Base-by-base conservation (phyloP, 768 basidiomycete genomes). In the Scleroderma bovista region DNA sequence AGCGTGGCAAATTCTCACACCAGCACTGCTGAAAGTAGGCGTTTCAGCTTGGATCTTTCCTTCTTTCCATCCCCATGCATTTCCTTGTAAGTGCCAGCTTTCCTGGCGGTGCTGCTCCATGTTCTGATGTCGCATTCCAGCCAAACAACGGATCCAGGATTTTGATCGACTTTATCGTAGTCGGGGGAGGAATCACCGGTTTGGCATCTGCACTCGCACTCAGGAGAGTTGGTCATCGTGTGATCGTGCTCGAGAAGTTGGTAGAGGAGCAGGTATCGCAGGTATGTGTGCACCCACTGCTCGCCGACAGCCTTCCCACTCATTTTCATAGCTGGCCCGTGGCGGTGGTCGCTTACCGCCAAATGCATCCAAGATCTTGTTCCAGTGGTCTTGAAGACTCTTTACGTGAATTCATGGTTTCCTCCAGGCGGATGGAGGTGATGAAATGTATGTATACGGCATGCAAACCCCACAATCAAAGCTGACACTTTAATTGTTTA, bases 101-200 rank as follows among this genome's bases (percentile, higher is more conserved):
- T 6, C 6, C 3, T n/a, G 41, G n/a, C 10, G 15, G 7, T 29
- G 24, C 24, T 16, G 13, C 10, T 9, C 8, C n/a, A 42, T 43
- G 24, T 19, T 22, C 12, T 23, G 41, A 15, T 26, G 16, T 10
- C 20, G 23, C 22, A 6, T n/a, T 16, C 22, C 50, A 57, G 24
- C 50, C 60, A 19, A 44, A 46, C 34, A 23, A 46, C 41, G 52
- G 45, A 13, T 50, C 64, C 42, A 51, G 48, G 23, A n/a, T 64
- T 37, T 17, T 51, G 17, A 50, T 64, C 17, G 68, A 77, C 44
- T 73, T 79, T 50, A 51, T 77, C 17, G 66, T 80, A 34, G 67
- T 79, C 23, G 78, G 79, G 44, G 78, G 73, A 38, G 75, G 77
- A 15, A 70, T 84, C 13, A 71, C 76, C 34, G 84, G 83, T 10